Base-by-base conservation (phyloP, 1,284 basidiomycete species). In the Apiotrichum porosum region DNA sequence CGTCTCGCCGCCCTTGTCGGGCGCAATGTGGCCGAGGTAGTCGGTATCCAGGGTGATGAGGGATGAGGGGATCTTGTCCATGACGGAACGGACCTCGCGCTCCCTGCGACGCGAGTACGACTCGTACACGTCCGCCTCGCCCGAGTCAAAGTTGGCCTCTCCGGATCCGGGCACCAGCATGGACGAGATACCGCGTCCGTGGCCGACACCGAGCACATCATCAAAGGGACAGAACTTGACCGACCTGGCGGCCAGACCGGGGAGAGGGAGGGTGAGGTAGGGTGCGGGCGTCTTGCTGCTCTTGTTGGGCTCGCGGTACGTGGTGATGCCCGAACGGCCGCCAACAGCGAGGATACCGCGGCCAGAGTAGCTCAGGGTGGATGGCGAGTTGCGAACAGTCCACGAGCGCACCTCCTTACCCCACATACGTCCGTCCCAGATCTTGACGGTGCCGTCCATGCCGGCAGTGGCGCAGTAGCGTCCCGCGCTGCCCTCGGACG, bases 361-460 rank as follows among this genome's bases (percentile, higher is more conserved):
- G 56, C 85, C 83, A 59, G 76, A 78, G 63, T 73, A 80, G 14
- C 63, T 54, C 2, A 77, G 44, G 1, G 58, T 61, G 4, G 59
- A 56, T 12, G 37, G 83, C 80, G 53, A 73, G 36, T 75, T 71
- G 48, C 89, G 78, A 14, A 84, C 79, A 12, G 70, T 76, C 91
- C 92, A 97, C 52, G 85, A 82, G 42, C 88, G 76, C 28, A 95
- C 81, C 3, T 85, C 82, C 22, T 85, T 85, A 58, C 87, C 91
- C 85, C 93, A 94, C 77, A 91, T 97, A 42, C 95, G 76, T 63
- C 84, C 88, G 74, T 98, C 95, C 95, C 94, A 99, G 8, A 83
- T 79, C 66, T 97, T 98, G 54, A 98, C 86, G 0, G 75, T 81
- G 0, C 91, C 88, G 61, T 98, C 95, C 56, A 85, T 77, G 0